Evolutionary conservation across 495 filamentous ascomycete species (phyloP).

Genomic region (Hypomontagnella monticulosa): DNA sequence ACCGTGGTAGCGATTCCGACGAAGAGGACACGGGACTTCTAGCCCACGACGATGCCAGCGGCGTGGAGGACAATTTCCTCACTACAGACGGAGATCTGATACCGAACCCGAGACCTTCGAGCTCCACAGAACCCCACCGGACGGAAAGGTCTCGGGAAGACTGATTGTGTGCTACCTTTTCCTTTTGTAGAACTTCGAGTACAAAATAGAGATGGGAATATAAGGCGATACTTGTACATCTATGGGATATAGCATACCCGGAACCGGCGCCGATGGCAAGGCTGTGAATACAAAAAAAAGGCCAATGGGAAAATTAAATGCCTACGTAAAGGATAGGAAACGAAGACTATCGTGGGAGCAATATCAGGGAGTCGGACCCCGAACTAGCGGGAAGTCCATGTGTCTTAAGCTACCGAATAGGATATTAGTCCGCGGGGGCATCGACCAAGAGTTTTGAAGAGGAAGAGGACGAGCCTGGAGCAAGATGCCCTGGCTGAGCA

Average conservation of each 20-base stretch:
- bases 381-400: background rate
- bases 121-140: conserved; percentile 35
- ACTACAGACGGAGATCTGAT: conserved; percentile 47
- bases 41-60: conserved; percentile 47
- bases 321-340: background rate
- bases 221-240: conserved; percentile 33
- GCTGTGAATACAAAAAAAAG: conserved; percentile 11
- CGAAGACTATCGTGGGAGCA: conserved; percentile 7
- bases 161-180: conserved; percentile 23
- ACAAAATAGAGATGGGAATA: conserved; percentile 25
- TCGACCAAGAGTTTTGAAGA: conserved; percentile 1
- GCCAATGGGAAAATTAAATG: conserved; percentile 7
- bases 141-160: conserved; percentile 42
- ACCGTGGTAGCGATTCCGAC: conserved; percentile 41
- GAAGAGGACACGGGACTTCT: conserved; percentile 44
- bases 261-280: conserved; percentile 3
- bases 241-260: conserved; percentile 27
- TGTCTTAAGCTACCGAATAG: conserved; percentile 2
- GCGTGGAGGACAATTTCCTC: conserved; percentile 42
- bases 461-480: background rate
- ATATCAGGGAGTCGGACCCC: background rate
- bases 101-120: conserved; percentile 40
- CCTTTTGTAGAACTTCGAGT: conserved; percentile 25
- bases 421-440: no score
- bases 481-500: background rate